Evolutionary conservation across 2,329 filamentous ascomycete genomes (phyloP).

Genomic region (Nemania serpens): DNA sequence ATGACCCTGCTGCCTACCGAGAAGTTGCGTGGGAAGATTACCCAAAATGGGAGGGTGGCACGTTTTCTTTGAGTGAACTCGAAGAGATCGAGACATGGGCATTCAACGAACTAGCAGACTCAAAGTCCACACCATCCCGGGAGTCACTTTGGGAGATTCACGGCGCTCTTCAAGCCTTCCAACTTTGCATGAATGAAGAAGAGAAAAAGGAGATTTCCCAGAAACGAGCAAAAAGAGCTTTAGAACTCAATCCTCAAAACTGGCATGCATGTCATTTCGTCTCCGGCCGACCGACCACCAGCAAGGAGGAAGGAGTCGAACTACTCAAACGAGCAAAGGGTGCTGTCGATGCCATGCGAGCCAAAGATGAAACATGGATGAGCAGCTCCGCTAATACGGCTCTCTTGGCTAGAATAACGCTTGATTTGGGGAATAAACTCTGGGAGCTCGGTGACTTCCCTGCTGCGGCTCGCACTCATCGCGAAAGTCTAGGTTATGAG

Average conservation of each 20-base stretch:
- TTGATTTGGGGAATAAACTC: slow-evolving; percentile 38
- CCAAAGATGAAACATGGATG: slow-evolving; percentile 30
- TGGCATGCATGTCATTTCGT: slow-evolving; percentile 41
- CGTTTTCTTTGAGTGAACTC: slow-evolving; percentile 31
- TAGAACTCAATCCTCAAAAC: slow-evolving; percentile 38
- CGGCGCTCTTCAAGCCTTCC: slow-evolving; percentile 37
- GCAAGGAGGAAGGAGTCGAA: slow-evolving; percentile 33
- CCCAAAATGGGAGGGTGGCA: slow-evolving; percentile 29
- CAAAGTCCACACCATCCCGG: slow-evolving; percentile 28
- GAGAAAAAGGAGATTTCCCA: slow-evolving; percentile 33
- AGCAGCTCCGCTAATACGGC: slow-evolving; percentile 33
- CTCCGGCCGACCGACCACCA: slow-evolving; percentile 33
- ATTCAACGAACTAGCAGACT: slow-evolving; percentile 24
- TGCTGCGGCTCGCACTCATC: slow-evolving; percentile 35
- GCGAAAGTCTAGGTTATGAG: slow-evolving; percentile 37
- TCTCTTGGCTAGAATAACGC: slow-evolving; percentile 38
- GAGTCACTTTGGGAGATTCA: slow-evolving; percentile 41
- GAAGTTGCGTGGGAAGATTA: slow-evolving; percentile 12
- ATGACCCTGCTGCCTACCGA: slow-evolving; percentile 28
- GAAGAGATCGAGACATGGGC: slow-evolving; percentile 37
- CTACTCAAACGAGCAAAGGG: slow-evolving; percentile 37
- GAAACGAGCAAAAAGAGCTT: slow-evolving; percentile 34
- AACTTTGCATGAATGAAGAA: slow-evolving; percentile 33
- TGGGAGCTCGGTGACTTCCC: slow-evolving; percentile 37
- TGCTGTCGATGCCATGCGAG: slow-evolving; percentile 32